These are phyloP conservation scores for Musa troglodytarum DNA, from an alignment of 176 grass and related monocot genomes.

Conservation along the genomic window DNA sequence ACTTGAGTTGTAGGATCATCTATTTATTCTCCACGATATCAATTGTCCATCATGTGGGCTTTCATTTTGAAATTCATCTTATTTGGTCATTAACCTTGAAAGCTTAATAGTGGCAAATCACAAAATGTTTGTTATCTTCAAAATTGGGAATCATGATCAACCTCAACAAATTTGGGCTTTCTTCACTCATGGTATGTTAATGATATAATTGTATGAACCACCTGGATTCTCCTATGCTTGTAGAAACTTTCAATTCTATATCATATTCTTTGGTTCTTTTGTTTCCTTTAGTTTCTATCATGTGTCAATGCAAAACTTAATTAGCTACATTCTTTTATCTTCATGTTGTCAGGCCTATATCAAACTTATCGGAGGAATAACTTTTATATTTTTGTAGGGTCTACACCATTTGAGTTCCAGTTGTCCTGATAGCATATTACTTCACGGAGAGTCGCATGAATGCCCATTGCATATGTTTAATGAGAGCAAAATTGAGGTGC, in stretches of 20 bases:
- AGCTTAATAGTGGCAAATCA: background rate
- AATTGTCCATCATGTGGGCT: too few relatives aligned
- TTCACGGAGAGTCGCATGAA: constrained; percentile 16
- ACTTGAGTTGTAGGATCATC: too few relatives aligned
- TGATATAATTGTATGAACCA: background rate
- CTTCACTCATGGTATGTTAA: background rate
- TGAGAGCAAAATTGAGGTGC: constrained; percentile 46
- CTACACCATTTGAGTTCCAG: constrained; percentile 19
- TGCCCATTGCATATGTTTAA: constrained; percentile 14
- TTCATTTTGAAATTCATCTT: too few relatives aligned
- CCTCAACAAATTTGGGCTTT: background rate
- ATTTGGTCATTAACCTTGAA: too few relatives aligned
- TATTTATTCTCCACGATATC: too few relatives aligned
- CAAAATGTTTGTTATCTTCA: background rate
- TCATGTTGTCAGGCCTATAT: background rate
- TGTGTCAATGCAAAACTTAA: background rate
- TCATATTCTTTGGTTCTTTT: background rate
- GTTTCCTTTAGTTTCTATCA: background rate
- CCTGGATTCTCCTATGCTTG: too few relatives aligned
- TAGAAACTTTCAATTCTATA: too few relatives aligned
- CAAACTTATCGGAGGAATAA: constrained; percentile 13
- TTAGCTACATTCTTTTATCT: background rate
- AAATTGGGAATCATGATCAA: background rate
- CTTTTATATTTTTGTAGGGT: constrained; percentile 21
- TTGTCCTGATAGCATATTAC: constrained; percentile 11